phyloP scores from a whole-genome alignment of 768 basidiomycete genomes.

The Chalciporus pseudorubinellus region DNA sequence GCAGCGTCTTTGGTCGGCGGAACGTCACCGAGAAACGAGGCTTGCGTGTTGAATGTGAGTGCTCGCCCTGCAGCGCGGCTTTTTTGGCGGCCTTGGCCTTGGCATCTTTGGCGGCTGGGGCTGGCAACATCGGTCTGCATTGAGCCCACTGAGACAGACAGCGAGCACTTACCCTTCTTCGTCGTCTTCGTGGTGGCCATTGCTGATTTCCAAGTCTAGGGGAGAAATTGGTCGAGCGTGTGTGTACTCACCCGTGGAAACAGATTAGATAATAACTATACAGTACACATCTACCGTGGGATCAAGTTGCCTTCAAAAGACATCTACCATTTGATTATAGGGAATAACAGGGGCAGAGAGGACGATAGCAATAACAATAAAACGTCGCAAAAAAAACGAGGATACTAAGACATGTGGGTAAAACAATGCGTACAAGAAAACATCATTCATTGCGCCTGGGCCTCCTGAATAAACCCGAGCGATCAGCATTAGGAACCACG shows the following conservation, averaged over 20 bases:
- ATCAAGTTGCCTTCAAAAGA: background rate
- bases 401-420: background rate
- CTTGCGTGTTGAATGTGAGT: constrained; percentile 76
- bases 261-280: background rate
- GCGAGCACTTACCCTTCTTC: constrained; percentile 65
- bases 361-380: constrained; percentile 22
- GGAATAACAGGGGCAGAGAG: background rate
- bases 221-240: constrained; percentile 2
- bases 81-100: constrained; percentile 97
- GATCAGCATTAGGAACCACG: background rate
- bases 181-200: constrained; percentile 71
- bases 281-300: background rate
- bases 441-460: constrained; percentile 41
- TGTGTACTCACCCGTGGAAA: background rate
- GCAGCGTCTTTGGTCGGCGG: constrained; percentile 94
- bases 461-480: constrained; percentile 36
- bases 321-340: background rate
- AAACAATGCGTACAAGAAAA: background rate
- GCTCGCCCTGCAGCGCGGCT: constrained; percentile 86
- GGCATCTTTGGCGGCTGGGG: constrained; percentile 38
- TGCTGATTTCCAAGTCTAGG: constrained; percentile 17
- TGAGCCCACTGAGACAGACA: constrained; percentile 21
- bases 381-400: background rate
- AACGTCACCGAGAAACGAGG: constrained; percentile 84
- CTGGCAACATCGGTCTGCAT: background rate